A percentile compares a stretch with the other conserved stretches of the same genome.
phyloP scores from a whole-genome alignment of 768 basidiomycete genomes.

The Pluteus cervinus region DNA sequence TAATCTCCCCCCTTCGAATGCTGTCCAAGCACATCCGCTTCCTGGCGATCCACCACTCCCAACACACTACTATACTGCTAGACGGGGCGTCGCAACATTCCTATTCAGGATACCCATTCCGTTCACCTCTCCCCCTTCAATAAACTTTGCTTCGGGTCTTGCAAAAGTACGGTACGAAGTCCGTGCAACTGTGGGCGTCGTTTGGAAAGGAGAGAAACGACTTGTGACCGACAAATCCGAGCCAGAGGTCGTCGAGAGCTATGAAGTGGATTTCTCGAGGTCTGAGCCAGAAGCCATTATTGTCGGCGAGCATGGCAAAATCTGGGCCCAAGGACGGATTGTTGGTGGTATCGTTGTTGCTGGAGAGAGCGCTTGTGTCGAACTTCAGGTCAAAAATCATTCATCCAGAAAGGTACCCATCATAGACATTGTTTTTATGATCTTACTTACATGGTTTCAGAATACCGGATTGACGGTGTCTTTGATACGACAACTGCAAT shows the following conservation, averaged over 20 bases:
- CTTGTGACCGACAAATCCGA: constrained; percentile 59
- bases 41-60: constrained; percentile 59
- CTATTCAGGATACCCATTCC: constrained; percentile 76
- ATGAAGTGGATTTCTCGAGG: constrained; percentile 28
- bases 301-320: constrained; percentile 73
- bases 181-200: constrained; percentile 63
- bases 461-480: constrained; percentile 62
- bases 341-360: constrained; percentile 58
- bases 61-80: constrained; percentile 60
- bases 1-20: constrained; percentile 77
- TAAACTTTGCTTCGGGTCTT: constrained; percentile 63
- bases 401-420: constrained; percentile 64
- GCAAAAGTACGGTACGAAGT: constrained; percentile 71
- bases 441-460: constrained; percentile 37
- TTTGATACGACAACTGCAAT: constrained; percentile 53
- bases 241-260: constrained; percentile 62
- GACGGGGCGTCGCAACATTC: constrained; percentile 74
- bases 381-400: constrained; percentile 79
- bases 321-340: constrained; percentile 69
- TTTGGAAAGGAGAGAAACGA: constrained; percentile 68
- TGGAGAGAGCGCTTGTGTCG: constrained; percentile 66
- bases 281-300: constrained; percentile 51
- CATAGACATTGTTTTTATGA: constrained; percentile 8
- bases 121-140: constrained; percentile 58
- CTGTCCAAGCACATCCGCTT: constrained; percentile 58